Evolutionary conservation across 768 basidiomycete genomes (phyloP).

Genomic region (Lyophyllum shimeji): DNA sequence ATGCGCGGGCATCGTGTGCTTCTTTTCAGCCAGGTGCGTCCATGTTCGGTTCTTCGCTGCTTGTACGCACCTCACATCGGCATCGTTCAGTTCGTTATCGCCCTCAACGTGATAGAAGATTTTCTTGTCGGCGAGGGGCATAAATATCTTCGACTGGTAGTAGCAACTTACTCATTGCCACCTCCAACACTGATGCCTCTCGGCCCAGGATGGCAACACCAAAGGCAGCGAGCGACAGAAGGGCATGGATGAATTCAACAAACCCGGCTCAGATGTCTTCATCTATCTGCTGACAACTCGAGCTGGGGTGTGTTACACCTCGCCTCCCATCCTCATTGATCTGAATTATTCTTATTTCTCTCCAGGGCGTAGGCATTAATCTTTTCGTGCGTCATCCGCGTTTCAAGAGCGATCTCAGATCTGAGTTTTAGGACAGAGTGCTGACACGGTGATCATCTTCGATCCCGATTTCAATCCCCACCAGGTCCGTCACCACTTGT

Average conservation of each 20-base stretch:
- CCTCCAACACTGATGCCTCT: slow-evolving; percentile 5
- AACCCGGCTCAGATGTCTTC: slow-evolving; percentile 81
- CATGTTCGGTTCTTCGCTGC: background rate
- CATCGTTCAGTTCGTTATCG: slow-evolving; percentile 73
- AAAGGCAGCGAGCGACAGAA: slow-evolving; percentile 86
- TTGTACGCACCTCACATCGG: background rate
- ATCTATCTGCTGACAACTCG: slow-evolving; percentile 91
- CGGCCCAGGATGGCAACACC: slow-evolving; percentile 79
- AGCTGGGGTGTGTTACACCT: slow-evolving; percentile 58
- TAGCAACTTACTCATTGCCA: slow-evolving; percentile 1
- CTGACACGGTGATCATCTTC: slow-evolving; percentile 91
- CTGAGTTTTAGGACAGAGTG: slow-evolving; percentile 48
- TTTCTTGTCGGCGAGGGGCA: slow-evolving; percentile 80
- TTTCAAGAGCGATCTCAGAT: background rate
- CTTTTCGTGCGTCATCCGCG: slow-evolving; percentile 42
- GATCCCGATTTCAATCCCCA: slow-evolving; percentile 99
- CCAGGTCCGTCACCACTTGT: slow-evolving; percentile 48
- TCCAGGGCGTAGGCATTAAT: slow-evolving; percentile 86
- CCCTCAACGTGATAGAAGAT: slow-evolving; percentile 85
- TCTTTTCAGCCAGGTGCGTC: slow-evolving; percentile 83
- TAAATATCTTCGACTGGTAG: slow-evolving; percentile 76
- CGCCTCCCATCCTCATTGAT: background rate
- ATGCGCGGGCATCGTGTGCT: slow-evolving; percentile 86
- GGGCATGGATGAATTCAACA: slow-evolving; percentile 94
- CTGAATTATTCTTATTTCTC: background rate